Evolutionary conservation across 2,329 filamentous ascomycete genomes (phyloP), one percentile per base, ranked within the genome.

Genomic region (Aspergillus pseudotamarii): DNA sequence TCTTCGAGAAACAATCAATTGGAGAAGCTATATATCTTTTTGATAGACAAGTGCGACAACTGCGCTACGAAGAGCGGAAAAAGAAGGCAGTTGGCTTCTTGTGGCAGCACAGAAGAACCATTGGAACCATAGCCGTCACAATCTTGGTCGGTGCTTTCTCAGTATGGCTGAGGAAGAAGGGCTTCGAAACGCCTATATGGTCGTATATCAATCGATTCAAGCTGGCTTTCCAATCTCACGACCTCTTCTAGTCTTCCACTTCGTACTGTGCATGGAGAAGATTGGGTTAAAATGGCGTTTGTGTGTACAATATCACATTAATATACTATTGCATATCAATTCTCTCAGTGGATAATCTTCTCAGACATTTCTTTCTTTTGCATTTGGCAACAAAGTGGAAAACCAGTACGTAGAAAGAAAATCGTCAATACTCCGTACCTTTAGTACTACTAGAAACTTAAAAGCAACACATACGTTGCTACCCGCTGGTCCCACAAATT

Each of bases 21-120:
- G 78, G 84, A 34, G 86, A 94, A 46, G 94, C 92, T 2, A 82
- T 88, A 65, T 75, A 73, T 5, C 85, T 89, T 64, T 94, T 97
- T 70, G 79, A 86, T 45, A 83, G 83, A 67, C 94, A 98, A 75
- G 87, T 88, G 4, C 82, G 81, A 60, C 89, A 96, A 71, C 80
- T 98, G n/a, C 80, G 82, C 60, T 86, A 89, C 76, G 83, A 86
- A 57, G 89, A 96, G 72, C 78, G 79, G 41, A 79, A 83, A 36
- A 79, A 87, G 64, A 82, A 83, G 67, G 75, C 84, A 12, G 67
- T 84, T 32, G 80, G 80, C 54, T 76, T 83, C 30, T 69, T 90
- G 28, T 89, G 87, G 86, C 82, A 81, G 67, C 90, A 95, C 77
- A 85, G 91, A 58, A 83, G 85, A 64, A 88, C 91, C 0, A 85